Evolutionary conservation across 1,139 yeast genomes (phyloP), one percentile per base, ranked within the genome.

Genomic region (Kurtzmaniella natalensis): DNA sequence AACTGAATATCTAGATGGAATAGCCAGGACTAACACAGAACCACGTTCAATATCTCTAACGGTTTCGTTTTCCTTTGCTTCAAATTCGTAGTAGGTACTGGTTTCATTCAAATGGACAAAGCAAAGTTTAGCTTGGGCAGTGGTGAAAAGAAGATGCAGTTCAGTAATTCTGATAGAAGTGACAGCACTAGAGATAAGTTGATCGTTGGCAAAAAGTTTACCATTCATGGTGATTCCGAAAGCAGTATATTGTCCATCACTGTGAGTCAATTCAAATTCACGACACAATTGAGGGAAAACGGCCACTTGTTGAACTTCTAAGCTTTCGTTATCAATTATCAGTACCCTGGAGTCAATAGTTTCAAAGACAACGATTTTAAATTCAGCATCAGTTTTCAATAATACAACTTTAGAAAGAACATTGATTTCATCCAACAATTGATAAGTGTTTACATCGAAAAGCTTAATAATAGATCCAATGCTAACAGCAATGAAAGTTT

Each of bases 31-130:
- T 34, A 94, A 60, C 21, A 83, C 49, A 0, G 96, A 86, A 1
- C 98, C 98, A 43, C 96, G 72, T 59, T 94, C 99, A 36, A 94
- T 81, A 37, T 81, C 78, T 47, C 99, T 76, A 16, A 84, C 71
- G 59, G 96, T 76, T 59, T 92, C 98, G 55, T 88, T 96, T 13
- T 69, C 63, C 3, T 57, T 57, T 5, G 32, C 51, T 28, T 55
- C 58, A 25, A 54, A 54, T 36, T 57, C 54, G 41, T 65, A 51
- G 35, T 50, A 58, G 10, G 58, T 60, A 1, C 71, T 50, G 30
- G 66, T 65, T 11, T 16, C 26, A 23, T 23, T 23, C 50, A 89
- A 64, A 57, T 88, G 96, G 28, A 87, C 74, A 49, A 94, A 88
- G 52, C 89, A 84, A 43, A 92, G 69, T 42, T 78, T 78, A 40